Base-by-base conservation (phyloP, 345 rosid species). In the Eutrema heterophyllum region DNA sequence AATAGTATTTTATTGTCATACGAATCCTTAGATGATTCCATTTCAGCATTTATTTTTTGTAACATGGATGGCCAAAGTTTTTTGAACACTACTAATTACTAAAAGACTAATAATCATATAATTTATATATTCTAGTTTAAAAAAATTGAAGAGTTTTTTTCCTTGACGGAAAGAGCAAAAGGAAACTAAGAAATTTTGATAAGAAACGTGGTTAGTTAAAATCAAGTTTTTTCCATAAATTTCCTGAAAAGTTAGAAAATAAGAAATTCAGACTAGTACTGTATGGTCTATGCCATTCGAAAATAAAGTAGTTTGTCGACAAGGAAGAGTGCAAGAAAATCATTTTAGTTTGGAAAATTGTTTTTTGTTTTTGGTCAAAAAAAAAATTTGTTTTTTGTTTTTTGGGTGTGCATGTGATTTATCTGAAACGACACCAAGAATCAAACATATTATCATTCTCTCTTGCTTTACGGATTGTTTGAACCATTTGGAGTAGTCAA, bases 351-450 rank as follows among this genome's bases (percentile, higher is more conserved):
- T 33, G 58, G 51, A 50, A 44, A 26, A 1, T 35, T 33, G 3
- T 15, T 48, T 21, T 9, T 21, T 74, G 4, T 48, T n/a, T 44
- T 36, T 29, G n/a, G n/a, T n/a, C 21, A 21, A 21, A 21, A 21
- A 21, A 21, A 21, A 50, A 44, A 15, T 0, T 43, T 33, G 2
- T 15, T 48, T 21, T 9, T 21, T 74, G 0, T 38, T 29, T 21
- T 38, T 29, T 21, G 24, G 24, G 24, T 21, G 65, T 69, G 70
- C 64, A 44, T 68, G 58, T 68, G 39, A 62, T 62, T 44, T 69
- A 62, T 76, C 70, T 62, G 70, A 54, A 63, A 69, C 75, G 75
- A 69, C 75, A 76, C 79, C 79, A 62, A 69, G 70, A 63, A 76
- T 54, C 52, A 62, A 63, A 69, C 59, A 76, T 53, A 69, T 68